Base-by-base conservation (phyloP, 2,329 filamentous ascomycete genomes). In the Pseudopithomyces chartarum region DNA sequence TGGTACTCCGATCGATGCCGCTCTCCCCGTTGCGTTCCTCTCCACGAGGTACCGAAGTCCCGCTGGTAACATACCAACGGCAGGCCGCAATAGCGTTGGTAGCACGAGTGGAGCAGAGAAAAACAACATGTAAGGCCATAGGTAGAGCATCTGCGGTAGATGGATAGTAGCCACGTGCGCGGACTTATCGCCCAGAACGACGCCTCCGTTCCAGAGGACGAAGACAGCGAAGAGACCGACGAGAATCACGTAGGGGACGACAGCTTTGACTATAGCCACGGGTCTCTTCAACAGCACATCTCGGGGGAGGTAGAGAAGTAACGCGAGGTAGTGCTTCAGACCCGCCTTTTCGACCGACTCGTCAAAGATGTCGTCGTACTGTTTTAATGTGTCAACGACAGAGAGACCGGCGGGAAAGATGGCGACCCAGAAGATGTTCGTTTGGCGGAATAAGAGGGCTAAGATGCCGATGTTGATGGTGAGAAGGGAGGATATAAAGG, bases 381-480 rank as follows among this genome's bases (percentile, higher is more conserved):
- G 54, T 52, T 69, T 70, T 36, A 76, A 58, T 6, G 62, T 58
- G 23, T 73, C 60, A 6, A 76, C 54, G 7, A 73, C 64, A n/a
- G 69, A 61, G 2, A 77, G 64, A 2, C 84, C 87, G 19, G 89
- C 89, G 66, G 92, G 85, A 67, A 90, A 92, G 0, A 93, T 81
- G 1, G 91, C 89, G 0, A 93, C 88, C 95, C 95, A 99, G 73
- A 99, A 97, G 54, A 98, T 90, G 68, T 99, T 99, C 0, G 95
- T 99, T 75, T 99, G 95, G 22, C 95, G 84, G 80, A 97, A 95
- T 2, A 84, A 78, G 19, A 99, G 81, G 1, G 91, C 82, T 1
- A 85, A 60, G 0, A 91, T 61, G 0, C 92, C 92, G 6, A 89
- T 73, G 0, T 91, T 58, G 8, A 75, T 65, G 33, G 56, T 56